These are phyloP conservation scores for Ogataea pignaliae DNA, from an alignment of 805 yeast species.

Conservation along the genomic window DNA sequence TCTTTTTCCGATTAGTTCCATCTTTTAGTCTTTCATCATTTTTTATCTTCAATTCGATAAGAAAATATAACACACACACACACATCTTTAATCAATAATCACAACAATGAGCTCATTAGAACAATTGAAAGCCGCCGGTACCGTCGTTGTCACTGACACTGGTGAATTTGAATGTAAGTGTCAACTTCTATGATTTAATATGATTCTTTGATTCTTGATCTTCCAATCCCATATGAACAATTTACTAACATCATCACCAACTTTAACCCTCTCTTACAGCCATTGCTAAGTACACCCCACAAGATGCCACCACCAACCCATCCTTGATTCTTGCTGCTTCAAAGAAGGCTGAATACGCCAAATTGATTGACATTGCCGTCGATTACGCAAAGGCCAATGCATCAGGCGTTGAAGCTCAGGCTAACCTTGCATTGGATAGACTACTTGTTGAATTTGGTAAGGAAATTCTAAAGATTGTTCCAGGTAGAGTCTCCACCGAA, in stretches of 20 bases:
- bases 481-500: slow-evolving; percentile 99
- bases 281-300: slow-evolving; percentile 96
- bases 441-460: slow-evolving; percentile 94
- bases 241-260: background rate
- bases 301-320: slow-evolving; percentile 99
- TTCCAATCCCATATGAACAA: background rate
- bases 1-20: no score
- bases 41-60: no score
- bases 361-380: slow-evolving; percentile 86
- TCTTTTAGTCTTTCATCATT: no score
- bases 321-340: slow-evolving; percentile 95
- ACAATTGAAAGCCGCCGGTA: slow-evolving; percentile 91
- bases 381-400: slow-evolving; percentile 72
- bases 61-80: no score
- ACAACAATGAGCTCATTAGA: slow-evolving; percentile 62
- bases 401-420: slow-evolving; percentile 58
- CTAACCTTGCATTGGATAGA: slow-evolving; percentile 81
- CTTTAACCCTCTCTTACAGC: slow-evolving; percentile 26
- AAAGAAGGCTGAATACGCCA: slow-evolving; percentile 82
- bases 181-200: no score
- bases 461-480: slow-evolving; percentile 88
- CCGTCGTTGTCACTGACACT: slow-evolving; percentile 96
- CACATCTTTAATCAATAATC: no score
- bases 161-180: slow-evolving; percentile 86
- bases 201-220: background rate